Evolutionary conservation across 257 asterid genomes (phyloP).

Genomic region (Capsicum baccatum): DNA sequence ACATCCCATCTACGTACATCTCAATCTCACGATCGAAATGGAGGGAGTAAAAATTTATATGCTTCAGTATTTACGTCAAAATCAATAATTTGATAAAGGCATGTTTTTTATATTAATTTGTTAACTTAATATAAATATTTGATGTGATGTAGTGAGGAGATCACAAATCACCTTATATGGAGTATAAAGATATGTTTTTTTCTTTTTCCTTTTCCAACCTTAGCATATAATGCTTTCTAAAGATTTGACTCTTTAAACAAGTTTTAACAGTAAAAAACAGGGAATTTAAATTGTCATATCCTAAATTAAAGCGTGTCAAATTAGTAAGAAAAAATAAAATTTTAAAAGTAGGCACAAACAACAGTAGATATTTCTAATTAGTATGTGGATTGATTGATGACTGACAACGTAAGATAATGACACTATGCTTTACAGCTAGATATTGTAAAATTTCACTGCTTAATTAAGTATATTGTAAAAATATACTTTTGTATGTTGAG

Average conservation of each 20-base stretch:
- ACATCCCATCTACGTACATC: background rate
- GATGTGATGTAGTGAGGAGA: background rate
- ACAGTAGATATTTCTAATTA: conserved; percentile 5
- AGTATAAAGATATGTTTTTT: background rate
- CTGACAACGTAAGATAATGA: conserved; percentile 1
- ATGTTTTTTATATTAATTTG: too few species aligned
- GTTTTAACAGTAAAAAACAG: background rate
- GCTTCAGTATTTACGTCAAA: too few species aligned
- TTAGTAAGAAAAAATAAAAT: background rate
- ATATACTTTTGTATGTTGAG: too few species aligned
- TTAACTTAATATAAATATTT: too few species aligned
- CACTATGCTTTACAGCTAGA: background rate
- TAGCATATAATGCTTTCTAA: background rate
- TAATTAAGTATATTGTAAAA: too few species aligned
- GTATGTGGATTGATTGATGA: background rate
- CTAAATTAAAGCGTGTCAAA: background rate
- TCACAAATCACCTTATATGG: background rate
- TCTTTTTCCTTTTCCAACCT: background rate
- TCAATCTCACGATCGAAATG: background rate
- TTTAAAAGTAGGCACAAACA: background rate
- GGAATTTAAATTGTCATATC: background rate
- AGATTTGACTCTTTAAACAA: background rate
- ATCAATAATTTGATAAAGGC: too few species aligned
- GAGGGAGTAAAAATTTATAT: background rate
- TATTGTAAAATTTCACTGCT: background rate